A percentile compares a stretch with the other conserved stretches of the same genome.
phyloP scores from a whole-genome alignment of 768 basidiomycete species.

The Leccinellum albellum region DNA sequence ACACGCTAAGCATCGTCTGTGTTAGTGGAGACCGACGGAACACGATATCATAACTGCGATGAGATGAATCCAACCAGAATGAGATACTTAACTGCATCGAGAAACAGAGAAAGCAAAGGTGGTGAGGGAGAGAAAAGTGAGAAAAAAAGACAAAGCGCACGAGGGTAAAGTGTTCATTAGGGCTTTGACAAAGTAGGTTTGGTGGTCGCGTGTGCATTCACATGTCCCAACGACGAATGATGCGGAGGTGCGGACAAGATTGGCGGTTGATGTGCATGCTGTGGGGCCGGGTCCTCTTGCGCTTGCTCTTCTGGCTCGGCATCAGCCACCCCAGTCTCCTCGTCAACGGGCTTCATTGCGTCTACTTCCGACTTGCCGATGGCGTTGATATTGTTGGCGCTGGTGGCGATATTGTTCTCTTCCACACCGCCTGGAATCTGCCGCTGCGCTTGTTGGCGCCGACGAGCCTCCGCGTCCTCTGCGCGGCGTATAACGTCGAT shows the following conservation, averaged over 20 bases:
- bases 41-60: slow-evolving; percentile 1
- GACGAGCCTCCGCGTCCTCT: slow-evolving; percentile 47
- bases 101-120: neutral
- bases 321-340: slow-evolving; percentile 19
- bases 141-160: neutral
- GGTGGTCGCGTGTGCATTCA: slow-evolving; percentile 4
- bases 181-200: slow-evolving; percentile 14
- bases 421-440: slow-evolving; percentile 6
- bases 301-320: slow-evolving; percentile 6
- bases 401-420: neutral
- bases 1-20: slow-evolving; percentile 2
- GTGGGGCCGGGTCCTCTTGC: neutral
- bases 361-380: slow-evolving; percentile 36
- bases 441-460: slow-evolving; percentile 17
- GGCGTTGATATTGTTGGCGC: neutral
- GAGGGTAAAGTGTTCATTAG: neutral
- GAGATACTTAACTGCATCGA: neutral
- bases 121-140: neutral
- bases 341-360: slow-evolving; percentile 78
- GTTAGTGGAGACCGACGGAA: slow-evolving; percentile 2
- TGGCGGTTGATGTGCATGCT: slow-evolving; percentile 25
- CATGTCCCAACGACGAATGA: slow-evolving; percentile 5
- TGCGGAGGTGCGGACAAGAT: slow-evolving; percentile 32
- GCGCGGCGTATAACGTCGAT: slow-evolving; percentile 71
- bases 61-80: slow-evolving; percentile 8